phyloP scores from a whole-genome alignment of 306 rosid genomes.

The Casuarina equisetifolia region DNA sequence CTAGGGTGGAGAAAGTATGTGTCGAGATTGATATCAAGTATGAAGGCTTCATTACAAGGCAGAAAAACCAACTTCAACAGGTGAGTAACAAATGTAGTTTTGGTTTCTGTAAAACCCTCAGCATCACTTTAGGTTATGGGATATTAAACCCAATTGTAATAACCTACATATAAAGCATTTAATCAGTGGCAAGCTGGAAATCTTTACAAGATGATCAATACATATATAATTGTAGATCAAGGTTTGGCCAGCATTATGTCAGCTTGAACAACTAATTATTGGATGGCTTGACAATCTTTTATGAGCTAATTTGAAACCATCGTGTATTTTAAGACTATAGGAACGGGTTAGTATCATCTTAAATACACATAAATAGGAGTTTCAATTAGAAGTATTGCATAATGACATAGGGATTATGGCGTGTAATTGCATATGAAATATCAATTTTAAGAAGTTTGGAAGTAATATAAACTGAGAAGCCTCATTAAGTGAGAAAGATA shows the following conservation, averaged over 20 bases:
- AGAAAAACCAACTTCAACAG: slow-evolving; percentile 91
- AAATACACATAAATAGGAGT: not conserved
- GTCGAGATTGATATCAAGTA: slow-evolving; percentile 93
- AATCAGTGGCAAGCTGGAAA: not conserved
- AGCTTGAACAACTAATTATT: not conserved
- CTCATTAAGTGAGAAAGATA: not conserved
- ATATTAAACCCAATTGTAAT: slow-evolving; percentile 1
- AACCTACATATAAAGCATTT: not conserved
- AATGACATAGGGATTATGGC: not conserved
- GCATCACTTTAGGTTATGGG: not conserved
- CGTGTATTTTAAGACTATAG: not conserved
- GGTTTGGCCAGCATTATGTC: not conserved
- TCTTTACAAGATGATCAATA: not conserved
- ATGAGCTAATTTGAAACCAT: not conserved
- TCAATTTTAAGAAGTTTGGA: not conserved
- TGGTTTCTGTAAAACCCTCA: not conserved
- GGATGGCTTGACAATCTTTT: not conserved
- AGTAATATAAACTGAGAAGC: not conserved
- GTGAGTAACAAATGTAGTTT: slow-evolving; percentile 35
- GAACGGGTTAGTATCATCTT: not conserved
- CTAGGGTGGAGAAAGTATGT: slow-evolving; percentile 81
- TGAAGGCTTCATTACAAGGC: slow-evolving; percentile 92
- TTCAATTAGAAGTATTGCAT: not conserved
- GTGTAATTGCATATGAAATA: not conserved
- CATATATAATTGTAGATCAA: not conserved